Percentiles rank a stretch among this genome's conserved stretches.
These are phyloP conservation scores for Russula sp. DNA, from an alignment of 768 basidiomycete genomes.

Conservation along the genomic window DNA sequence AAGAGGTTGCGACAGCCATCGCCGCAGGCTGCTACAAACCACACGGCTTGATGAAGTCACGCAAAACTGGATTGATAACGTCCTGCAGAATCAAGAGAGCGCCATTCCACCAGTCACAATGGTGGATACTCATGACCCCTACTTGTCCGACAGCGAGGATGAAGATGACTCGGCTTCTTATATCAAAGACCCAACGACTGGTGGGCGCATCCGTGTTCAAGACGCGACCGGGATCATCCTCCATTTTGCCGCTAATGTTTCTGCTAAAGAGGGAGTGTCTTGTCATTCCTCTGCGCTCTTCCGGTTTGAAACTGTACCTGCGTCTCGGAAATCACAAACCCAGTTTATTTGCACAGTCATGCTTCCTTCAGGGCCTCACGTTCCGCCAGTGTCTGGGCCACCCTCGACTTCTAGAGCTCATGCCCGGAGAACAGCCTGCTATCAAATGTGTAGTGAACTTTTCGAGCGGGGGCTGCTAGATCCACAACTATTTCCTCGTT, in stretches of 20 bases:
- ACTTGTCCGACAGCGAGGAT: slow-evolving; percentile 43
- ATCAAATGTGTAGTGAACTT: slow-evolving; percentile 45
- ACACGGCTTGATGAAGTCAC: slow-evolving; percentile 36
- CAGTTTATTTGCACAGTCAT: slow-evolving; percentile 43
- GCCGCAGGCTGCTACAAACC: slow-evolving; percentile 41
- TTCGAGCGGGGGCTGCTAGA: slow-evolving; percentile 46
- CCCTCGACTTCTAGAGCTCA: slow-evolving; percentile 39
- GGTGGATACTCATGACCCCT: slow-evolving; percentile 35
- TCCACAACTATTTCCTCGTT: slow-evolving; percentile 30
- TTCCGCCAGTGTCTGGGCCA: slow-evolving; percentile 39
- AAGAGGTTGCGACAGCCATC: slow-evolving; percentile 47
- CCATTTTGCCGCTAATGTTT: slow-evolving; percentile 35
- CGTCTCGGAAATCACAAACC: slow-evolving; percentile 23
- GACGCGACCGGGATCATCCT: slow-evolving; percentile 53
- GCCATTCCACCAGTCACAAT: slow-evolving; percentile 42
- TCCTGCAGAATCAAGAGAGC: slow-evolving; percentile 33
- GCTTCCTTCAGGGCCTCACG: slow-evolving; percentile 38
- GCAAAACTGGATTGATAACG: slow-evolving; percentile 42
- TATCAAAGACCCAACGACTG: slow-evolving; percentile 56
- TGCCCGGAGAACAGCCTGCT: slow-evolving; percentile 56
- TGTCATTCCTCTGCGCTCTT: slow-evolving; percentile 1
- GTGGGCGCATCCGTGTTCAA: slow-evolving; percentile 48
- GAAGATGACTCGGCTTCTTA: slow-evolving; percentile 35
- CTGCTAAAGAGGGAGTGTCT: neutral
- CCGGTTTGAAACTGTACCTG: slow-evolving; percentile 37